These are phyloP conservation scores for Colletotrichum salicis DNA, from an alignment of 2,329 filamentous ascomycete genomes.

Conservation along the genomic window DNA sequence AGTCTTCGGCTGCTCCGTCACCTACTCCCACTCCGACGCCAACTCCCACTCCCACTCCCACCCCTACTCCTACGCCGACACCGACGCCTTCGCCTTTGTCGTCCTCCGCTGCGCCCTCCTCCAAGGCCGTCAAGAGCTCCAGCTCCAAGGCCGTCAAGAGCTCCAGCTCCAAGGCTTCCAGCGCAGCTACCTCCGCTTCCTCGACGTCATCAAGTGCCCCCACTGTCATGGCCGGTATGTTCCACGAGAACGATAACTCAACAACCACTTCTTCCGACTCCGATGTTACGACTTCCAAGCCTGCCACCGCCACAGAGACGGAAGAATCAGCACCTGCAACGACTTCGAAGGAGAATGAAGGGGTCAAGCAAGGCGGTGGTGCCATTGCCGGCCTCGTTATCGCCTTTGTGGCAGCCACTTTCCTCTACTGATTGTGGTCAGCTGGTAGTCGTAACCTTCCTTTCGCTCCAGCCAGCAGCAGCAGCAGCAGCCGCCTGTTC, in stretches of 20 bases:
- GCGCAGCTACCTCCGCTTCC: conserved; percentile 5
- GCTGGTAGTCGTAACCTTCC: conserved; percentile 34
- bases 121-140: conserved; percentile 27
- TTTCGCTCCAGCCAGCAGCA: conserved; percentile 9
- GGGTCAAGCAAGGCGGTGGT: conserved; percentile 59
- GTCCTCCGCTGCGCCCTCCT: conserved; percentile 39
- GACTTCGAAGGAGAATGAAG: conserved; percentile 57
- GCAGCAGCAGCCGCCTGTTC: conserved; percentile 18
- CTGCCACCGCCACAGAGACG: conserved; percentile 40
- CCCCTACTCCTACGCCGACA: conserved; percentile 36
- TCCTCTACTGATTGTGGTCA: conserved; percentile 50
- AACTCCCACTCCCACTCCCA: conserved; percentile 28
- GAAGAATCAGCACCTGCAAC: conserved; percentile 43
- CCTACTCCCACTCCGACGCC: conserved; percentile 34
- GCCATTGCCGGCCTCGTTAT: conserved; percentile 66
- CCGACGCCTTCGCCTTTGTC: conserved; percentile 44
- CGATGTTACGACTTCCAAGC: conserved; percentile 39
- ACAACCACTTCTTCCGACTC: conserved; percentile 39
- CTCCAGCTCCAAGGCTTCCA: conserved; percentile 18
- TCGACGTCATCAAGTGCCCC: conserved; percentile 30
- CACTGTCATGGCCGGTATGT: conserved; percentile 58
- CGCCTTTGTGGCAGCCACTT: conserved; percentile 64
- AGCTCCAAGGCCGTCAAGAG: conserved; percentile 12
- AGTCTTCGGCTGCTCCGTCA: conserved; percentile 35
- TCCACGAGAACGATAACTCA: conserved; percentile 61